Conservation (phyloP, 78 protist species). For the Acrasis kona region DNA sequence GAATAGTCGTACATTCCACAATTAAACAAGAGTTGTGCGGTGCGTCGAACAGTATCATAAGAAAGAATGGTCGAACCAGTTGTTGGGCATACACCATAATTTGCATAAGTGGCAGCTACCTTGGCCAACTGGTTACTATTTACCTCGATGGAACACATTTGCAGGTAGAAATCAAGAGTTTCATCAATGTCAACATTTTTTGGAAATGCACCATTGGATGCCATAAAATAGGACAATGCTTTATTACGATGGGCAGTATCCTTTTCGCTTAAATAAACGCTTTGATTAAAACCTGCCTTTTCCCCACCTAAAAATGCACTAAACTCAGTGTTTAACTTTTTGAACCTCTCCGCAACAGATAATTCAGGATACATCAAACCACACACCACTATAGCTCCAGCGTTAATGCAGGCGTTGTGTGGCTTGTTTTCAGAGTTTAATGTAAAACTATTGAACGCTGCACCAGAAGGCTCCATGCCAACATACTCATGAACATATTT, state of each 20-base stretch:
- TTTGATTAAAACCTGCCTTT: conserved; percentile 7
- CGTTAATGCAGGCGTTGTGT: conserved; percentile 52
- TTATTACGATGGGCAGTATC: conserved; percentile 42
- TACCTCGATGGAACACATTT: conserved; percentile 24
- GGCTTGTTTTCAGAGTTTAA: conserved; percentile 20
- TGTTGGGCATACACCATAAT: conserved; percentile 37
- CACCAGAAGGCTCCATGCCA: conserved; percentile 49
- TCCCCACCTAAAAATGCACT: conserved; percentile 19
- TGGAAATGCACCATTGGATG: not conserved
- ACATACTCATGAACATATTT: conserved; percentile 36
- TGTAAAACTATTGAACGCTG: conserved; percentile 14
- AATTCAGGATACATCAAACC: conserved; percentile 3
- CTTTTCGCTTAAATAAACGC: conserved; percentile 28
- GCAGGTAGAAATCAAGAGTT: conserved; percentile 39
- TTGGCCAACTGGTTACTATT: not conserved
- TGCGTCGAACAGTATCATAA: not conserved
- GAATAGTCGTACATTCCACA: conserved; percentile 62
- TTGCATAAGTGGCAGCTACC: conserved; percentile 60
- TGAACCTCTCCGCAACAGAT: not conserved
- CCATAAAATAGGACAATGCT: conserved; percentile 35
- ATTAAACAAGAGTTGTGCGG: conserved; percentile 10
- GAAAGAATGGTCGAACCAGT: conserved; percentile 23
- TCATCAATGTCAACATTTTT: not conserved
- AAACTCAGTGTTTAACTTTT: not conserved
- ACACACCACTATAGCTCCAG: conserved; percentile 49